Conservation (phyloP, 1,284 basidiomycete species). For the Naganishia cerealis region DNA sequence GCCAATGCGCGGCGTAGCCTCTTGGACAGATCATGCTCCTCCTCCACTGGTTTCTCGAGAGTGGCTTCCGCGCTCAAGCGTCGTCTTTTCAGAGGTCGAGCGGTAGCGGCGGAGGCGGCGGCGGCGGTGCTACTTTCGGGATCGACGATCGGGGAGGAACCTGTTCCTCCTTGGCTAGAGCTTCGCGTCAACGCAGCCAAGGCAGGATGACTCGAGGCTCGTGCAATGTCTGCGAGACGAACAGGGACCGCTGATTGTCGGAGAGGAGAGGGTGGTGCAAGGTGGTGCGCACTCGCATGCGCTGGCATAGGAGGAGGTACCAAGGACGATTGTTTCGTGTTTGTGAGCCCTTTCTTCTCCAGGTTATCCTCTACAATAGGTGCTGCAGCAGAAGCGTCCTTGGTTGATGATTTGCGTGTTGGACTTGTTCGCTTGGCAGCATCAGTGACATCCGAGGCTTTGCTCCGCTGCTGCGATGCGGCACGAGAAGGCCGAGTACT, state of each 20-base stretch:
- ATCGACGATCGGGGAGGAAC: neutral
- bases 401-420: neutral
- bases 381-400: neutral
- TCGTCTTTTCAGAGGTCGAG: slow-evolving; percentile 10
- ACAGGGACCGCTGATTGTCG: slow-evolving; percentile 23
- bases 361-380: neutral
- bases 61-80: slow-evolving; percentile 12
- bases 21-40: slow-evolving; percentile 18
- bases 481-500: slow-evolving; percentile 5
- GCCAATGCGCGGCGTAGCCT: slow-evolving; percentile 11
- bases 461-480: slow-evolving; percentile 20
- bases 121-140: neutral
- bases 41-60: slow-evolving; percentile 1
- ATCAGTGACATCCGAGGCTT: neutral
- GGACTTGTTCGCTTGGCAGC: slow-evolving; percentile 8
- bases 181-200: slow-evolving; percentile 15
- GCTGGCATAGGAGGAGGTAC: slow-evolving; percentile 9
- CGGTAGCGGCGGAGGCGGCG: neutral
- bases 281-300: neutral
- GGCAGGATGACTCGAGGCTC: neutral
- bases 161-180: slow-evolving; percentile 1
- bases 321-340: neutral
- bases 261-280: slow-evolving; percentile 11
- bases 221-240: neutral
- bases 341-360: neutral